These are phyloP conservation scores for Psilocybe mexicana DNA, from an alignment of 1,284 basidiomycete genomes.

Conservation along the genomic window DNA sequence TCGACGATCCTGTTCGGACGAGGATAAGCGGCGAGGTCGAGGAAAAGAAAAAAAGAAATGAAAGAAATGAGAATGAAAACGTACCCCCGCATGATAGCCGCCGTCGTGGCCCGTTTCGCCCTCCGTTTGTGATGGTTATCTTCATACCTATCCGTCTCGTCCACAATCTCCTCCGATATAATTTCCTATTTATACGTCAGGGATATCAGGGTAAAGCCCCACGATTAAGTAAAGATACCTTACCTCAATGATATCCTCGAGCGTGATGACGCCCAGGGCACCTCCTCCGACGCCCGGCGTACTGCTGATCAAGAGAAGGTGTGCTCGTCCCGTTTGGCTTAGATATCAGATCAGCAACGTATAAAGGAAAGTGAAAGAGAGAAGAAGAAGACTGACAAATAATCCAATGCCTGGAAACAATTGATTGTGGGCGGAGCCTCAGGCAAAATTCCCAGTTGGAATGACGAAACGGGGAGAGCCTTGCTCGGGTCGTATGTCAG, in stretches of 20 bases:
- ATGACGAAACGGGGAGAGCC: slow-evolving; percentile 73
- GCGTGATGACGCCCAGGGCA: slow-evolving; percentile 80
- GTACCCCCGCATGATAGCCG: slow-evolving; percentile 81
- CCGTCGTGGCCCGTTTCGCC: slow-evolving; percentile 71
- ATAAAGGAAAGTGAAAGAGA: neutral
- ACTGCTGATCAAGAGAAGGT: slow-evolving; percentile 84
- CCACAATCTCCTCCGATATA: slow-evolving; percentile 86
- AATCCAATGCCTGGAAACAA: slow-evolving; percentile 83
- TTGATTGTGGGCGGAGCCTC: slow-evolving; percentile 88
- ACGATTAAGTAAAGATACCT: neutral
- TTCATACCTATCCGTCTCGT: slow-evolving; percentile 87
- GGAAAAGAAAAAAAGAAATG: neutral
- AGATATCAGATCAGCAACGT: slow-evolving; percentile 2
- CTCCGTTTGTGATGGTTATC: slow-evolving; percentile 80
- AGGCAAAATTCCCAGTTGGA: slow-evolving; percentile 82
- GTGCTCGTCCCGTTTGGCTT: slow-evolving; percentile 94
- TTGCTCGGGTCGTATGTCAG: slow-evolving; percentile 89
- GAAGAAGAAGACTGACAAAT: slow-evolving; percentile 58
- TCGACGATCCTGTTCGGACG: slow-evolving; percentile 18
- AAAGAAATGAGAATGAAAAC: slow-evolving; percentile 19
- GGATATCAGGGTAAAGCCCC: slow-evolving; percentile 30
- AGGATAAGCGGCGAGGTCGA: too few relatives aligned
- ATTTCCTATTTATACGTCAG: slow-evolving; percentile 57
- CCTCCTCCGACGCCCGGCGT: slow-evolving; percentile 83
- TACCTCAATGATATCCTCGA: slow-evolving; percentile 79